phyloP scores from a whole-genome alignment of 2,329 filamentous ascomycete genomes.

The Cyanodermella asteris region DNA sequence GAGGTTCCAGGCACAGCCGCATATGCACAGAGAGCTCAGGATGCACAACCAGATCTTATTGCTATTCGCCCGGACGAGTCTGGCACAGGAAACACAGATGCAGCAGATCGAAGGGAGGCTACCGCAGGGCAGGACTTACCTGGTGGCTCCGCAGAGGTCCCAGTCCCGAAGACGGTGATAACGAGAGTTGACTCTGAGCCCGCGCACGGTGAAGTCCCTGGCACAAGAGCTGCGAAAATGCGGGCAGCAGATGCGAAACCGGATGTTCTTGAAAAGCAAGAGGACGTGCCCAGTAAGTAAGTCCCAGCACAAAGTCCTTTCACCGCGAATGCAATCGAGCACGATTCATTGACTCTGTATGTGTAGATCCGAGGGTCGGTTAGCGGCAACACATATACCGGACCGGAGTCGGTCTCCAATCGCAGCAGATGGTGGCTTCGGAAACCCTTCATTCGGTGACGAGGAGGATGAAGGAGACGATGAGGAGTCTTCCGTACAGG shows the following conservation, averaged over 20 bases:
- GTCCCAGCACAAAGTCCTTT: too few relatives aligned
- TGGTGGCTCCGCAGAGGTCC: slow-evolving; percentile 28
- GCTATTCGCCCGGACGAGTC: slow-evolving; percentile 34
- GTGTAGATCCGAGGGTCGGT: slow-evolving; percentile 2
- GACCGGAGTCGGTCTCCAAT: slow-evolving; percentile 5
- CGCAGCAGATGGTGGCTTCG: slow-evolving; percentile 8
- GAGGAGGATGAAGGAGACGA: slow-evolving; percentile 34
- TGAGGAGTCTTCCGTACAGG: slow-evolving; percentile 19
- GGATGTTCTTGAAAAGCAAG: slow-evolving; percentile 19
- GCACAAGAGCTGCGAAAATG: slow-evolving; percentile 18
- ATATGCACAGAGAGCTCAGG: slow-evolving; percentile 33
- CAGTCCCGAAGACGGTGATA: slow-evolving; percentile 22
- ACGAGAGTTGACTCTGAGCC: slow-evolving; percentile 21
- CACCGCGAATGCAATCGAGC: too few relatives aligned
- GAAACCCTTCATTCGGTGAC: slow-evolving; percentile 37
- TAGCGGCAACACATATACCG: not conserved
- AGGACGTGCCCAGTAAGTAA: slow-evolving; percentile 35
- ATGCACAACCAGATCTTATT: slow-evolving; percentile 42
- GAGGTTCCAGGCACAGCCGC: slow-evolving; percentile 39
- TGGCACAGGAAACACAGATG: slow-evolving; percentile 19
- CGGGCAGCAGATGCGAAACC: slow-evolving; percentile 21
- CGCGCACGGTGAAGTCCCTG: slow-evolving; percentile 13
- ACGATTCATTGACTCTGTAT: slow-evolving; percentile 26
- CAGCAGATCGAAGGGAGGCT: too few relatives aligned
- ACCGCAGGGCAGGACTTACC: slow-evolving; percentile 38